Evolutionary conservation across 2,329 filamentous ascomycete species (phyloP).

Genomic region (Cladosporium velox): DNA sequence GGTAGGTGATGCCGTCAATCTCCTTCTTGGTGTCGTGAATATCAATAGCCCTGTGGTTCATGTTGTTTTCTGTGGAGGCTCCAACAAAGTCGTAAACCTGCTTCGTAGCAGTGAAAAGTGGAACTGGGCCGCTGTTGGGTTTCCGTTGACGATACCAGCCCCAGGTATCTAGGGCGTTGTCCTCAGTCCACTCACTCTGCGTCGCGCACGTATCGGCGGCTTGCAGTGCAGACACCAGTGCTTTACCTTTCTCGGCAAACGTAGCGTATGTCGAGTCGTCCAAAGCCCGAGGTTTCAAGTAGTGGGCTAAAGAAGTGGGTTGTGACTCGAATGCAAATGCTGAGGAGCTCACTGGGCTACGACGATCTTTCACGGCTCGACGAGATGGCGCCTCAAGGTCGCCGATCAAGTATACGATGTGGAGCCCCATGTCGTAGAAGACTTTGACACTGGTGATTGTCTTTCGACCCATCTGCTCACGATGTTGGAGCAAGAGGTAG

Average conservation of each 20-base stretch:
- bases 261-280: neutral
- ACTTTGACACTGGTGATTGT: conserved; percentile 13
- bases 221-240: neutral
- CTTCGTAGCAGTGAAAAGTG: neutral
- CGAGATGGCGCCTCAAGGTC: neutral
- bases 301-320: neutral
- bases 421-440: neutral
- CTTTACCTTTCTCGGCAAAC: conserved; percentile 3
- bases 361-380: neutral
- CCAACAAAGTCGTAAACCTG: conserved; percentile 10
- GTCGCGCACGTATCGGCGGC: conserved; percentile 1
- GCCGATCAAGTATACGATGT: neutral
- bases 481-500: conserved; percentile 24
- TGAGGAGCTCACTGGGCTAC: neutral
- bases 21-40: conserved; percentile 8
- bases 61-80: conserved; percentile 6
- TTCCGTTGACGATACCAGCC: conserved; percentile 12
- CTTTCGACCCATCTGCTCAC: conserved; percentile 23
- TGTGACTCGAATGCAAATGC: too few species aligned
- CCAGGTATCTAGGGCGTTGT: conserved; percentile 6
- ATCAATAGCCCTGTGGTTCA: conserved; percentile 10
- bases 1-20: conserved; percentile 11
- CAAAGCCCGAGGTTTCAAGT: neutral
- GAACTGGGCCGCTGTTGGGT: neutral
- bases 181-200: conserved; percentile 11